Conservation (phyloP, 192 early-diverging fungal genomes). For the Entomortierella chlamydospora region DNA sequence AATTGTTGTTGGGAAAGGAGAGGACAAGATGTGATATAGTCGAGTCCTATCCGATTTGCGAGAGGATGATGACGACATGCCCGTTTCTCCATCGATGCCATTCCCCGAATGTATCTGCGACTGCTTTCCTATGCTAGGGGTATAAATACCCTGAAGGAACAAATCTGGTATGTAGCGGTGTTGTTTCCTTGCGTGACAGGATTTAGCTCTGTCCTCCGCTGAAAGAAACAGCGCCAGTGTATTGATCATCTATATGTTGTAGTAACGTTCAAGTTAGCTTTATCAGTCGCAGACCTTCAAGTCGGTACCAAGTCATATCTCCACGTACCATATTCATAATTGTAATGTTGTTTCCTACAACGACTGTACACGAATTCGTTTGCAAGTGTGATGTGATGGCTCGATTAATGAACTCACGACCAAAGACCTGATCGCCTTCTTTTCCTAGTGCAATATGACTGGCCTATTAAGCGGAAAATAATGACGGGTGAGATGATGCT, state of each 20-base stretch:
- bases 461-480: conserved; percentile 45
- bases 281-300: too few relatives aligned
- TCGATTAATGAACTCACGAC: conserved; percentile 56
- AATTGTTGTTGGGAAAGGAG: conserved; percentile 61
- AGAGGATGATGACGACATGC: conserved; percentile 19
- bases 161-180: conserved; percentile 63
- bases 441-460: conserved; percentile 60
- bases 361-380: conserved; percentile 60
- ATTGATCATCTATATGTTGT: conserved; percentile 58
- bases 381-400: conserved; percentile 66
- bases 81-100: conserved; percentile 21
- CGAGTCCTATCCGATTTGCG: conserved; percentile 36
- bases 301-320: background rate
- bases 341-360: conserved; percentile 62
- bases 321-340: conserved; percentile 64
- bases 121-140: conserved; percentile 49
- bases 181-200: conserved; percentile 64
- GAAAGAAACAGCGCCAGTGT: conserved; percentile 63
- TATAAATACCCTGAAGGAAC: conserved; percentile 62
- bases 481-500: background rate
- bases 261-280: background rate
- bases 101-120: conserved; percentile 7
- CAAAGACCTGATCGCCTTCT: conserved; percentile 56
- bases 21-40: conserved; percentile 57
- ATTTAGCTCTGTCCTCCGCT: conserved; percentile 60